Conservation (phyloP, 352 stramenopile species). For the Globisporangium abappressorium region DNA sequence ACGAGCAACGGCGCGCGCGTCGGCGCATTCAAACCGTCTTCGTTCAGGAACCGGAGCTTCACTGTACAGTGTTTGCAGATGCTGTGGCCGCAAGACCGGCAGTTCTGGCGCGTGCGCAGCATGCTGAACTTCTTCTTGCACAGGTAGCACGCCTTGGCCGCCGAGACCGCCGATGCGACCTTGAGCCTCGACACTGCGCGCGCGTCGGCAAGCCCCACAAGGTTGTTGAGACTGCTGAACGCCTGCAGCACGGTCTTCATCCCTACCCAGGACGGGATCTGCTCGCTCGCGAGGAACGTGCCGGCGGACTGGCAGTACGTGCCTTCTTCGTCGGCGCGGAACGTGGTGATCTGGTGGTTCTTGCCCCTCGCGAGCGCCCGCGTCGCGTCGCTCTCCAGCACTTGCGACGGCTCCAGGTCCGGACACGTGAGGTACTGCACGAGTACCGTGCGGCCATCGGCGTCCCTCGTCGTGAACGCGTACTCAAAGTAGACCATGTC, state of each 20-base stretch:
- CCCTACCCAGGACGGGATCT: constrained; percentile 15
- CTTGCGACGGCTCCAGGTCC: constrained; percentile 5
- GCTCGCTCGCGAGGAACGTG: constrained; percentile 4
- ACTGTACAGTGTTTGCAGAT: constrained; percentile 16
- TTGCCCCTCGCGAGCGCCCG: neutral
- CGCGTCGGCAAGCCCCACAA: constrained; percentile 13
- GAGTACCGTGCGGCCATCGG: constrained; percentile 14
- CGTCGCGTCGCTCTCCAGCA: constrained; percentile 1
- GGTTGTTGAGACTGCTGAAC: constrained; percentile 11
- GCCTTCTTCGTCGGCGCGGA: constrained; percentile 11
- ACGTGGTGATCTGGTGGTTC: constrained; percentile 8
- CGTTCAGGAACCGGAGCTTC: constrained; percentile 17
- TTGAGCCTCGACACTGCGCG: constrained; percentile 7
- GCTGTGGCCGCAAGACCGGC: constrained; percentile 16
- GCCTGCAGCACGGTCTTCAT: constrained; percentile 12
- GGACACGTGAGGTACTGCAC: constrained; percentile 17
- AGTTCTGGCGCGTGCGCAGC: constrained; percentile 18
- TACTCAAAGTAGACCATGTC: constrained; percentile 18
- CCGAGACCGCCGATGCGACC: neutral
- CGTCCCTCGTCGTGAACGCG: constrained; percentile 11
- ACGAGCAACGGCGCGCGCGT: neutral
- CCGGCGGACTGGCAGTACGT: constrained; percentile 11
- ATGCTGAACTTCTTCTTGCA: constrained; percentile 30
- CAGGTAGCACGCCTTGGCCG: constrained; percentile 21
- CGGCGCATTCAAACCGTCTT: neutral